Evolutionary conservation across 129 eudicot species (phyloP).

Genomic region (Flaveria ramosissima): DNA sequence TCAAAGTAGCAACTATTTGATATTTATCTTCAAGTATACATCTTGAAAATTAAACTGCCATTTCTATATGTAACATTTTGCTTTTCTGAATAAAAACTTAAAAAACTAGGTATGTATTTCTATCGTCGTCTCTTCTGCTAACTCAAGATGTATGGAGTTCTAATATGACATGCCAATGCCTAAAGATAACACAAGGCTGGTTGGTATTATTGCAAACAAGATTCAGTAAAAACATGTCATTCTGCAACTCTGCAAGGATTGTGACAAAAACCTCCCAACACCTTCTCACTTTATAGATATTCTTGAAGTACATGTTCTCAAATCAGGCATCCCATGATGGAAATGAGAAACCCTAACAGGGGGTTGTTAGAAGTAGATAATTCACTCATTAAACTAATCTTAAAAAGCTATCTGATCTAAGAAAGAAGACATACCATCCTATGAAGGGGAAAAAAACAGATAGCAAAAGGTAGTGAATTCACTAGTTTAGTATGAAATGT

Average conservation of each 20-base stretch:
- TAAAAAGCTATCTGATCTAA: neutral
- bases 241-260: neutral
- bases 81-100: neutral
- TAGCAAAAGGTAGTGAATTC: neutral
- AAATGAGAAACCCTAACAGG: neutral
- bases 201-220: neutral
- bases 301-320: constrained; percentile 8
- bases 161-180: neutral
- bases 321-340: neutral
- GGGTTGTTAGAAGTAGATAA: neutral
- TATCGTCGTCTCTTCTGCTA: constrained; percentile 1
- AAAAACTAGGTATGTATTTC: neutral
- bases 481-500: neutral
- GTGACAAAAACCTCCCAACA: neutral
- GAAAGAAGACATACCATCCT: neutral
- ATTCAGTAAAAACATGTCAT: neutral
- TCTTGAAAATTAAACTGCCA: neutral
- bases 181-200: neutral
- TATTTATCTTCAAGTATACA: neutral
- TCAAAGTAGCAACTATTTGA: constrained; percentile 13
- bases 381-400: neutral
- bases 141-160: constrained; percentile 17
- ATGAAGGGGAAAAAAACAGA: neutral
- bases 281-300: constrained; percentile 4
- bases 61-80: neutral